phyloP scores from a whole-genome alignment of 768 basidiomycete genomes.

The Termitomyces sp. region DNA sequence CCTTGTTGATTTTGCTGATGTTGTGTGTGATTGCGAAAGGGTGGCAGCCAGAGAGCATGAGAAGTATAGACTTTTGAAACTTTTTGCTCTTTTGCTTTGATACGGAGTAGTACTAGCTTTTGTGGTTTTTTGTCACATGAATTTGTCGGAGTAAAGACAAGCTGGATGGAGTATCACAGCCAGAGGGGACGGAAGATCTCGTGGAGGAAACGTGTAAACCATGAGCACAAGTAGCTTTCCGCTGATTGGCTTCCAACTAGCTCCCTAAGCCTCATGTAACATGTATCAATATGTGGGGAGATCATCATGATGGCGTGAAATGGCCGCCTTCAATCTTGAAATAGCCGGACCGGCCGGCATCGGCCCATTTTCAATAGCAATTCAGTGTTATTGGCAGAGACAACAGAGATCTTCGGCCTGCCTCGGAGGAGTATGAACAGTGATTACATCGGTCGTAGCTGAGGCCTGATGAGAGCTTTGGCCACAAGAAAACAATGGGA shows the following conservation, averaged over 20 bases:
- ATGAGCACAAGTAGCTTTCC: not conserved
- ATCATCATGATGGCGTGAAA: not conserved
- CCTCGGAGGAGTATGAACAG: not conserved
- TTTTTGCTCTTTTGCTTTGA: too few relatives aligned
- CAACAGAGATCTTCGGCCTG: not conserved
- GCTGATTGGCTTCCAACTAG: not conserved
- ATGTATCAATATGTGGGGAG: not conserved
- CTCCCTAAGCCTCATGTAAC: not conserved
- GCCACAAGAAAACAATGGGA: not conserved
- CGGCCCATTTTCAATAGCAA: not conserved
- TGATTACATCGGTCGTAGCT: not conserved
- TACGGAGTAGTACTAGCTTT: too few relatives aligned
- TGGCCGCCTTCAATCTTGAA: not conserved
- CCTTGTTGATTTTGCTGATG: too few relatives aligned
- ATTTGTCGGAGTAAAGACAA: too few relatives aligned
- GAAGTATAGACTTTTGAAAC: too few relatives aligned
- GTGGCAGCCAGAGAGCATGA: not conserved
- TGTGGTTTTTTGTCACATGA: too few relatives aligned
- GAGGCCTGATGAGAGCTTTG: not conserved
- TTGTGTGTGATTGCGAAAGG: not conserved
- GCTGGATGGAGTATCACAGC: not conserved
- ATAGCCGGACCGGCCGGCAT: not conserved
- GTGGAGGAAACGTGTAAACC: not conserved
- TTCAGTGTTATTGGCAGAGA: too few relatives aligned
- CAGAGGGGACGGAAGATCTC: not conserved